A percentile compares a stretch with the other conserved stretches of the same genome.
Conservation (phyloP, 257 asterid species). For the Solanum clarkiae region DNA sequence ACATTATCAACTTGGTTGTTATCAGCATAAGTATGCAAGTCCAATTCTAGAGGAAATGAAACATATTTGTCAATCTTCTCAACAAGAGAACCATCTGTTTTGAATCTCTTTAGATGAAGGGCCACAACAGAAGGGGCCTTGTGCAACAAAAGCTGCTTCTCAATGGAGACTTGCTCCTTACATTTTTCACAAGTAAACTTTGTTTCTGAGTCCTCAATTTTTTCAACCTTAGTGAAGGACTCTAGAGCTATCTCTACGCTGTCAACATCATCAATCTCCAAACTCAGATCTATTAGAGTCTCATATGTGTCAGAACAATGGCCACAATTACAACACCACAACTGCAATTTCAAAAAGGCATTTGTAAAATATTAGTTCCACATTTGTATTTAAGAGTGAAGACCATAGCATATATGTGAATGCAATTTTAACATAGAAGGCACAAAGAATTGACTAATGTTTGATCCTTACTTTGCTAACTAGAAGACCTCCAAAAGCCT, state of each 20-base stretch:
- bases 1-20: conserved; percentile 26
- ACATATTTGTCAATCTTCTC: conserved; percentile 78
- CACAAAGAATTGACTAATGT: background rate
- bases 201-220: conserved; percentile 62
- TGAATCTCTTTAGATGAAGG: conserved; percentile 86
- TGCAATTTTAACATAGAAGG: background rate
- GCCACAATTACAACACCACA: conserved; percentile 74
- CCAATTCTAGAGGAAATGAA: conserved; percentile 62
- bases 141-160: conserved; percentile 71
- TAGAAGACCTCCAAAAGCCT: conserved; percentile 79
- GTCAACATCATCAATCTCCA: conserved; percentile 75
- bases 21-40: conserved; percentile 48
- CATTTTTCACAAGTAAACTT: conserved; percentile 79
- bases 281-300: conserved; percentile 69
- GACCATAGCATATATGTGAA: background rate
- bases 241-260: conserved; percentile 50
- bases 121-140: conserved; percentile 59
- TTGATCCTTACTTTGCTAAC: conserved; percentile 55
- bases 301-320: conserved; percentile 78
- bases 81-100: conserved; percentile 60
- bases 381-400: background rate
- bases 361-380: background rate
- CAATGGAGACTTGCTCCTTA: conserved; percentile 61
- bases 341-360: conserved; percentile 36
- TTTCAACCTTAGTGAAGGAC: conserved; percentile 86